Percentiles rank a stretch among this genome's conserved stretches.
phyloP scores from a whole-genome alignment of 73 alveolate species.

The Loxodes magnus region DNA sequence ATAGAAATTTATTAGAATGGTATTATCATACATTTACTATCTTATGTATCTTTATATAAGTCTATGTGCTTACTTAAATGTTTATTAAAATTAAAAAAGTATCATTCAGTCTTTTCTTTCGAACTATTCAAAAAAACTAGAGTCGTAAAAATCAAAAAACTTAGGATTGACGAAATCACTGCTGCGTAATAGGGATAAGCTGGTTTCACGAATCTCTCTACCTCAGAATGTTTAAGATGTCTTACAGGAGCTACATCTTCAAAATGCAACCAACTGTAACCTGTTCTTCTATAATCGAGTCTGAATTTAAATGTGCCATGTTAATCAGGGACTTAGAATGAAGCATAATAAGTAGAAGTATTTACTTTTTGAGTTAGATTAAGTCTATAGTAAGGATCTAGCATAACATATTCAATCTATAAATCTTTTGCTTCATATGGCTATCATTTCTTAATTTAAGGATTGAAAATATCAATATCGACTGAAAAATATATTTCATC shows the following conservation, averaged over 20 bases:
- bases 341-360: slow-evolving; percentile 19
- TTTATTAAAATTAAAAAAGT: too few relatives aligned
- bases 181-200: slow-evolving; percentile 73
- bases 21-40: too few relatives aligned
- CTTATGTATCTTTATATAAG: too few relatives aligned
- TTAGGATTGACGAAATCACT: too few relatives aligned
- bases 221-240: slow-evolving; percentile 60
- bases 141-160: too few relatives aligned
- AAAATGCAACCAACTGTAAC: slow-evolving; percentile 33
- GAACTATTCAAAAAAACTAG: too few relatives aligned
- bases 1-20: too few relatives aligned
- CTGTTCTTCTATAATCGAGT: slow-evolving; percentile 42
- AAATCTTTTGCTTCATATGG: slow-evolving; percentile 45
- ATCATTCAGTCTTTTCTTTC: too few relatives aligned
- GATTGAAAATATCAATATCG: slow-evolving; percentile 32
- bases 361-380: slow-evolving; percentile 19
- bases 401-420: slow-evolving; percentile 54
- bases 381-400: slow-evolving; percentile 58
- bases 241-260: slow-evolving; percentile 47
- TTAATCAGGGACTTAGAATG: slow-evolving; percentile 55
- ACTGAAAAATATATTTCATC: slow-evolving; percentile 47
- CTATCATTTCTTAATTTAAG: slow-evolving; percentile 25
- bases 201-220: slow-evolving; percentile 41
- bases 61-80: too few relatives aligned
- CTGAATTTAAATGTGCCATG: slow-evolving; percentile 62